Percentiles rank a stretch among this genome's conserved stretches.
Evolutionary conservation across 768 basidiomycete species (phyloP).

Genomic region (Boletus vermiculosoides): DNA sequence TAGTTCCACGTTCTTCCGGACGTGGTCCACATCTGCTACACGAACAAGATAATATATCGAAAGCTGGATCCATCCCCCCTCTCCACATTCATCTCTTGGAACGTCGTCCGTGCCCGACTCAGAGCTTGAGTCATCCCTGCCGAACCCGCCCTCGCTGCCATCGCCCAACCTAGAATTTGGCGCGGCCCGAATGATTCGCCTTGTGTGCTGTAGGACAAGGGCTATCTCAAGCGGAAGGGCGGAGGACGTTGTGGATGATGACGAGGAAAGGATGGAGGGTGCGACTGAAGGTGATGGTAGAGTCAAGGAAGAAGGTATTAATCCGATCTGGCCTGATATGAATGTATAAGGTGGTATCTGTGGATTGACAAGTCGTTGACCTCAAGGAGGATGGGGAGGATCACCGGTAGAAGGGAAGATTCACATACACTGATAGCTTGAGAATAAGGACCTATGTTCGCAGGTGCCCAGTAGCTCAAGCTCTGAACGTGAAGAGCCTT

Average conservation of each 20-base stretch:
- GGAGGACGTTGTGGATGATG: slow-evolving; percentile 53
- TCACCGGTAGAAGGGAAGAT: neutral
- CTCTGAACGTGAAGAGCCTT: slow-evolving; percentile 91
- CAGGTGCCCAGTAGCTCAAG: slow-evolving; percentile 97
- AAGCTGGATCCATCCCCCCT: slow-evolving; percentile 55
- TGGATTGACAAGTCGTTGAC: neutral
- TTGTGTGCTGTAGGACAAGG: slow-evolving; percentile 77
- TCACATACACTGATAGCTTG: slow-evolving; percentile 78
- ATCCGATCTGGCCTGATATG: slow-evolving; percentile 93
- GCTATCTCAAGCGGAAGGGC: slow-evolving; percentile 61
- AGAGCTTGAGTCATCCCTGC: slow-evolving; percentile 14
- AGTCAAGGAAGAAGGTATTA: slow-evolving; percentile 70
- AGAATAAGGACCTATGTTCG: slow-evolving; percentile 98
- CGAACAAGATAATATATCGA: slow-evolving; percentile 73
- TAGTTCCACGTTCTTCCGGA: slow-evolving; percentile 40
- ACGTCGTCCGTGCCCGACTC: slow-evolving; percentile 35
- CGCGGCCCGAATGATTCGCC: slow-evolving; percentile 57
- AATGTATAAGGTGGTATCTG: slow-evolving; percentile 79
- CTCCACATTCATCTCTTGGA: slow-evolving; percentile 17
- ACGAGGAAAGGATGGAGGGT: slow-evolving; percentile 29
- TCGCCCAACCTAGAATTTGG: slow-evolving; percentile 44
- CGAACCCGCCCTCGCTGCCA: slow-evolving; percentile 28
- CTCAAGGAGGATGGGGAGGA: too few species aligned
- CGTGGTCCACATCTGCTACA: slow-evolving; percentile 36
- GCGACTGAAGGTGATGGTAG: slow-evolving; percentile 55